Evolutionary conservation across 2,329 filamentous ascomycete genomes (phyloP), one percentile per base, ranked within the genome.

Genomic region (Incumbomyces delicatus): DNA sequence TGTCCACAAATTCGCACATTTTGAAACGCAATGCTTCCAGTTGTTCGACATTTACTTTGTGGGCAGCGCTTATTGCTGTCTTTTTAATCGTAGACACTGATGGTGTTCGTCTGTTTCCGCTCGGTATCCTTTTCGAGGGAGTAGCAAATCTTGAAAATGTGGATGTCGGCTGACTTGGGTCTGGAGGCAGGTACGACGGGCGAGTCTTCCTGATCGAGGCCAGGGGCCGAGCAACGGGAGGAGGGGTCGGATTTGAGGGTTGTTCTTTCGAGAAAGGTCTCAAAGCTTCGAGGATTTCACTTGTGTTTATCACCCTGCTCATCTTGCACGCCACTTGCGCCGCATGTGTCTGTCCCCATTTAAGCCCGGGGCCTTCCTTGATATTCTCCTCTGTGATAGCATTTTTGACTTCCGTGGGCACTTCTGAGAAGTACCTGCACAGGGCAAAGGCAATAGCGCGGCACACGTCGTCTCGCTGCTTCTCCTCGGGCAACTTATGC

Each of bases 401-500:
- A 58, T 73, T 74, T 71, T 87, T 94, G 61, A 88, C 82, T 32
- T 76, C 72, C 46, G 84, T 77, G 17, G 89, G 81, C 44, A 98
- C 74, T 66, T 96, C 90, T 51, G 78, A 77, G 62, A 95, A 96
- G 72, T 95, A 98, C 64, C 94, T 95, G 71, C 83, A 84, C 56
- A 98, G 74, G 47, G 87, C 88, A 65, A 96, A 94, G 40, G 90
- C 92, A 47, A 98, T 75, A 14, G 84, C 92, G 38, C 92, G 82
- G 66, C 85, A 94, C 54, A 94, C 75, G 66, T 96, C 90, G 63
- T 96, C 90, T 59, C 90, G 90, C 70, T 96, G 92, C 66, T 89
- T 88, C 63, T 95, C 90, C 61, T 88, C 83, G 35, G 92, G 88
- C 36, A 98, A 76, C 63, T 89, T 81, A 62, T 86, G 82, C 64